These are phyloP conservation scores for Crithidia sp. DNA, from an alignment of 208 protist species.

Conservation along the genomic window DNA sequence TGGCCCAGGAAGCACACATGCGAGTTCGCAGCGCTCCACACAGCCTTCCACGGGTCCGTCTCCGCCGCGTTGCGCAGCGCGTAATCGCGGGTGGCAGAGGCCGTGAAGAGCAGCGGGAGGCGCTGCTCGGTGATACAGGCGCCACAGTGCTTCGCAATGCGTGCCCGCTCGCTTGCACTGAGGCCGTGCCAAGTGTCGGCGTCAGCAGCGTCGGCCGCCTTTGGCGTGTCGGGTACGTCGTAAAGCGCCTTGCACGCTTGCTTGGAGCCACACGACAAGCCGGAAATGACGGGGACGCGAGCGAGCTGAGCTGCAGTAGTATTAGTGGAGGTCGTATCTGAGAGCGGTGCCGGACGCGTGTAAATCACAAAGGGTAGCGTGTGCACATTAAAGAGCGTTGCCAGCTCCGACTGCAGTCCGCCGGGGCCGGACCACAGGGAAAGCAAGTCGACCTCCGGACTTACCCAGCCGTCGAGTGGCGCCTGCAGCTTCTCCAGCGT, in stretches of 20 bases:
- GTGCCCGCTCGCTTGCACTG: constrained; percentile 9
- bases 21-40: constrained; percentile 42
- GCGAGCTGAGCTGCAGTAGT: no score
- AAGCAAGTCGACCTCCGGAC: constrained; percentile 69
- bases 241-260: constrained; percentile 16
- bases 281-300: constrained; percentile 16
- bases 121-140: constrained; percentile 37
- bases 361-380: constrained; percentile 75
- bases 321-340: neutral
- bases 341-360: constrained; percentile 31
- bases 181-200: constrained; percentile 40
- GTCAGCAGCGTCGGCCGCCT: neutral
- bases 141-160: constrained; percentile 25
- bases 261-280: constrained; percentile 15
- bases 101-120: constrained; percentile 68
- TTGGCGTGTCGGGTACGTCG: constrained; percentile 25
- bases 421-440: constrained; percentile 78
- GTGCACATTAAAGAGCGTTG: constrained; percentile 51
- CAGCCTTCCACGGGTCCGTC: constrained; percentile 40
- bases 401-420: constrained; percentile 74
- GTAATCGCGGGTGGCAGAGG: constrained; percentile 53
- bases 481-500: constrained; percentile 42
- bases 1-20: constrained; percentile 50
- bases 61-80: constrained; percentile 45
- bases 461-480: constrained; percentile 53